A percentile compares a stretch with the other conserved stretches of the same genome.
Conservation (phyloP, 148 eudicot species). For the Rhododendron kiyosumense region DNA sequence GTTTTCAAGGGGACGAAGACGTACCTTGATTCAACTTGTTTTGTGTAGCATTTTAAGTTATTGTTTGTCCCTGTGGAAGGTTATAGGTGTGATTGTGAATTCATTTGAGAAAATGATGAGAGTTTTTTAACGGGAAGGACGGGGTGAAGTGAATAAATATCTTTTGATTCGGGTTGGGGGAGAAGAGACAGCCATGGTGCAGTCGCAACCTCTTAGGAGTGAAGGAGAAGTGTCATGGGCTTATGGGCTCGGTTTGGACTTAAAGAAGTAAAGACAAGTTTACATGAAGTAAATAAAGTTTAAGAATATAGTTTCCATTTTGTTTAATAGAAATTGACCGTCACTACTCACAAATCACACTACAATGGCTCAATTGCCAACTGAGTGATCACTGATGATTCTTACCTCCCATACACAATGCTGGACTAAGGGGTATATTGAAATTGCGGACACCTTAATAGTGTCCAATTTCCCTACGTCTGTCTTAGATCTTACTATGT, state of each 20-base stretch:
- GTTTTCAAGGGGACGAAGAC: background rate
- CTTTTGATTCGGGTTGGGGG: background rate
- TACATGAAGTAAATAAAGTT: background rate
- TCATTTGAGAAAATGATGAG: background rate
- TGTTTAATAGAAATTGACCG: background rate
- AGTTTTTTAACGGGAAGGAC: background rate
- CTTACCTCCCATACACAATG: background rate
- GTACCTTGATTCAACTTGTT: background rate
- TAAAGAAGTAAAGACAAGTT: background rate
- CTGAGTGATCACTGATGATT: background rate
- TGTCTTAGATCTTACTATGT: background rate
- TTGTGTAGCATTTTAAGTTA: background rate
- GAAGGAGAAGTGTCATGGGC: background rate
- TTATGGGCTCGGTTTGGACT: background rate
- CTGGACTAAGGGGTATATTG: background rate
- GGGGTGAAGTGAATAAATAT: background rate
- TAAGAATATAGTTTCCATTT: background rate
- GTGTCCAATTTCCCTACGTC: background rate
- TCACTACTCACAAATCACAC: background rate
- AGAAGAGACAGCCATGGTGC: background rate
- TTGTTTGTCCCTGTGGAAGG: background rate
- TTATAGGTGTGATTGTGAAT: background rate
- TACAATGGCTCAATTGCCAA: background rate
- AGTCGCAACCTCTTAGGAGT: background rate
- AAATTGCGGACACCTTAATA: background rate